phyloP scores from a whole-genome alignment of 345 rosid species.

The Brassica rapa region DNA sequence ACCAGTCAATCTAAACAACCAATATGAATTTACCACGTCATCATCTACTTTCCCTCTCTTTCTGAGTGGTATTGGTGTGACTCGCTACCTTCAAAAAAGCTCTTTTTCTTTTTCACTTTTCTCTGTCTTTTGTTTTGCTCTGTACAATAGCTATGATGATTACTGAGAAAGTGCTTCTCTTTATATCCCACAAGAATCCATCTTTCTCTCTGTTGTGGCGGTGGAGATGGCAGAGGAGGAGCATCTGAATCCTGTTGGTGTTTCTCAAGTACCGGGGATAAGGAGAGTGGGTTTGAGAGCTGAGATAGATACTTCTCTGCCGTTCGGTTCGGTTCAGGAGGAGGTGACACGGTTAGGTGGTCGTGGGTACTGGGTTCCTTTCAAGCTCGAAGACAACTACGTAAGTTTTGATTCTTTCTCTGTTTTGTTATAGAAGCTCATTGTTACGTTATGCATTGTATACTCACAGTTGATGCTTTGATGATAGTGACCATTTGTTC shows the following conservation, averaged over 20 bases:
- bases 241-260: slow-evolving; percentile 30
- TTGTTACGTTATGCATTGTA: not conserved
- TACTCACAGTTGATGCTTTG: not conserved
- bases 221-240: slow-evolving; percentile 47
- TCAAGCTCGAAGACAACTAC: slow-evolving; percentile 50
- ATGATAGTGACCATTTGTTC: not conserved
- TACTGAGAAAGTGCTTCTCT: slow-evolving; percentile 21
- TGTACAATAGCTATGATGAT: slow-evolving; percentile 29
- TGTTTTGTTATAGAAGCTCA: not conserved
- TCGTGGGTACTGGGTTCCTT: slow-evolving; percentile 77
- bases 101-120: slow-evolving; percentile 22
- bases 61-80: slow-evolving; percentile 28
- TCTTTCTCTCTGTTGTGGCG: slow-evolving; percentile 10
- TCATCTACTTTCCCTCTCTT: not conserved
- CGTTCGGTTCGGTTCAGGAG: slow-evolving; percentile 90
- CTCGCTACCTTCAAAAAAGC: slow-evolving; percentile 40
- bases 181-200: slow-evolving; percentile 35
- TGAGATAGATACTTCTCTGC: slow-evolving; percentile 92
- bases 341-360: slow-evolving; percentile 91
- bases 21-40: slow-evolving; percentile 9
- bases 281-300: slow-evolving; percentile 64
- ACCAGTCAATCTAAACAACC: not conserved
- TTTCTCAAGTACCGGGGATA: slow-evolving; percentile 44
- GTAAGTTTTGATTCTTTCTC: slow-evolving; percentile 34
- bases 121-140: slow-evolving; percentile 17